Percentiles rank a stretch among this genome's conserved stretches.
These are phyloP conservation scores for Pleurotus sapidus DNA, from an alignment of 768 basidiomycete genomes.

Conservation along the genomic window DNA sequence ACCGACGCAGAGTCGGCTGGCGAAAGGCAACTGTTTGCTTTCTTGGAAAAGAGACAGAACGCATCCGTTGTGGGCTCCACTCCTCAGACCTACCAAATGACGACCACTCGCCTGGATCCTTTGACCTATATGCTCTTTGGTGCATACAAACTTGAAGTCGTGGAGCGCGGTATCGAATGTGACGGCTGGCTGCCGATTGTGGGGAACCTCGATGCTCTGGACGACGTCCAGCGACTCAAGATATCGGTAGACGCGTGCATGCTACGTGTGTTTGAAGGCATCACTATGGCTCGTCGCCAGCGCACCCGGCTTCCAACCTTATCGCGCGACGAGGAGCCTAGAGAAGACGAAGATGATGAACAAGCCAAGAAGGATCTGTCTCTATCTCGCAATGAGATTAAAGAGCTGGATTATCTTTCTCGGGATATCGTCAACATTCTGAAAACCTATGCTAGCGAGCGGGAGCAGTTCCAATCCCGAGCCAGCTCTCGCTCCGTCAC, in stretches of 20 bases:
- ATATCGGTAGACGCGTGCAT: slow-evolving; percentile 77
- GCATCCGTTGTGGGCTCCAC: slow-evolving; percentile 43
- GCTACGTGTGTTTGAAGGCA: slow-evolving; percentile 88
- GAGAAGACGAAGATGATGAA: slow-evolving; percentile 59
- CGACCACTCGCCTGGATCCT: slow-evolving; percentile 82
- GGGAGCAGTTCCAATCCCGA: slow-evolving; percentile 52
- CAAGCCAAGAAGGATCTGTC: slow-evolving; percentile 41
- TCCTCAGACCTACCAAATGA: slow-evolving; percentile 69
- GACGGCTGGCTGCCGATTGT: slow-evolving; percentile 89
- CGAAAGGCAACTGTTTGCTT: slow-evolving; percentile 80
- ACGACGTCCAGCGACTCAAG: slow-evolving; percentile 83
- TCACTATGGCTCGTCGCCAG: slow-evolving; percentile 45
- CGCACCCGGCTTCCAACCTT: slow-evolving; percentile 29
- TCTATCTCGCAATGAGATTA: slow-evolving; percentile 65
- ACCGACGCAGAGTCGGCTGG: slow-evolving; percentile 20
- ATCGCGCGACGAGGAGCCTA: slow-evolving; percentile 36
- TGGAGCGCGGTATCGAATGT: slow-evolving; percentile 74
- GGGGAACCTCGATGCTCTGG: slow-evolving; percentile 69
- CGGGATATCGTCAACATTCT: slow-evolving; percentile 72
- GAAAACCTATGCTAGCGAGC: slow-evolving; percentile 68
- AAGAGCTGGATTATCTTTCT: slow-evolving; percentile 73
- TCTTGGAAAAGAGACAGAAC: slow-evolving; percentile 81
- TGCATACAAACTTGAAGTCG: slow-evolving; percentile 71
- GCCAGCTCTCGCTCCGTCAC: slow-evolving; percentile 66
- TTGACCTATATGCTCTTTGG: slow-evolving; percentile 91